Conservation (phyloP, 2,329 filamentous ascomycete genomes). For the Lecanosticta acicola region DNA sequence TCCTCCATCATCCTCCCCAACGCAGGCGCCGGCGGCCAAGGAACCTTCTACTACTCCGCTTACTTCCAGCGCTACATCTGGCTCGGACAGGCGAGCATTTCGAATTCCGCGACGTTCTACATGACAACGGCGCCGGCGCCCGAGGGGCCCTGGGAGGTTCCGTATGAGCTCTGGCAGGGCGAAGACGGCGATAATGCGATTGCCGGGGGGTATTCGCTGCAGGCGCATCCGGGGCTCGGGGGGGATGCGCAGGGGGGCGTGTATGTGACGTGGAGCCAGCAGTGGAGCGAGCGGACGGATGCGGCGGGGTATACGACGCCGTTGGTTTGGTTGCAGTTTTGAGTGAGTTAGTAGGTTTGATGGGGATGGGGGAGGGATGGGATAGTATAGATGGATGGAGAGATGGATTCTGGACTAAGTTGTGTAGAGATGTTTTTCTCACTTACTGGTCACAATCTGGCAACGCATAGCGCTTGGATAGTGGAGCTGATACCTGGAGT, state of each 20-base stretch:
- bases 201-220: slow-evolving; percentile 15
- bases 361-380: too few species aligned
- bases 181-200: slow-evolving; percentile 15
- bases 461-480: too few species aligned
- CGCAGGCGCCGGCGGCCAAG: slow-evolving; percentile 28
- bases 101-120: slow-evolving; percentile 22
- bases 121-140: slow-evolving; percentile 28
- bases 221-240: slow-evolving; percentile 21
- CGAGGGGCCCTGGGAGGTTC: slow-evolving; percentile 30
- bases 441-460: too few species aligned
- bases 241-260: slow-evolving; percentile 13
- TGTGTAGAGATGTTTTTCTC: too few species aligned
- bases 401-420: too few species aligned
- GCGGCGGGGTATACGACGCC: slow-evolving; percentile 15
- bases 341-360: too few species aligned
- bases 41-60: slow-evolving; percentile 29
- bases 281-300: slow-evolving; percentile 12
- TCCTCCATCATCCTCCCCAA: slow-evolving; percentile 15
- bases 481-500: too few species aligned
- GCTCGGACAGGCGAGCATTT: slow-evolving; percentile 24
- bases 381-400: too few species aligned
- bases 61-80: slow-evolving; percentile 29
- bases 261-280: slow-evolving; percentile 19
- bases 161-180: slow-evolving; percentile 17
- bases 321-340: slow-evolving; percentile 19